phyloP scores from a whole-genome alignment of 169 alveolate species.

The Plasmodium cynomolgi region DNA sequence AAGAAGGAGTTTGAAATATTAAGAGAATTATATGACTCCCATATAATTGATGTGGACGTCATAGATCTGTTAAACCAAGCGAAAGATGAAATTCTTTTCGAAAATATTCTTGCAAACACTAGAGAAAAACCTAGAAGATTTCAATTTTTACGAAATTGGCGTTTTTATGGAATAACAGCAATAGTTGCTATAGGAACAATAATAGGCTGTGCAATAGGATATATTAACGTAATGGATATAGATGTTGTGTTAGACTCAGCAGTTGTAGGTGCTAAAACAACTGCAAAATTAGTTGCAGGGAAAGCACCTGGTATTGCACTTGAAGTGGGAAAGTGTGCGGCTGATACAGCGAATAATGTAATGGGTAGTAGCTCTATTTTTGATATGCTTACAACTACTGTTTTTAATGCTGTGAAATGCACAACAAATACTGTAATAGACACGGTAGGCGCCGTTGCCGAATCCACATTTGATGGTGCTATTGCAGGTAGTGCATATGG shows the following conservation, averaged over 20 bases:
- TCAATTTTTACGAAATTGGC: not conserved
- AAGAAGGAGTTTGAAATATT: not conserved
- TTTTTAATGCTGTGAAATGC: not conserved
- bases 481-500: not conserved
- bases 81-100: not conserved
- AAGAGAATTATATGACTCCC: not conserved
- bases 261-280: not conserved
- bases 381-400: not conserved
- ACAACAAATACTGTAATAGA: not conserved
- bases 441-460: not conserved
- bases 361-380: not conserved
- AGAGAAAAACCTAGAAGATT: not conserved
- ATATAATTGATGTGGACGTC: not conserved
- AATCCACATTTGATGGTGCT: not conserved
- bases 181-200: not conserved
- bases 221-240: not conserved
- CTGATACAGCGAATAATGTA: not conserved
- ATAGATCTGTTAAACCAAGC: not conserved
- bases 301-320: not conserved
- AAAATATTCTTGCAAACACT: not conserved
- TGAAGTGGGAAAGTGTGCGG: not conserved
- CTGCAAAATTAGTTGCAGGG: not conserved
- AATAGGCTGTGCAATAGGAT: not conserved
- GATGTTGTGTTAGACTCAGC: not conserved
- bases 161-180: not conserved